A percentile compares a stretch with the other conserved stretches of the same genome.
These are phyloP conservation scores for Penicillium taxi DNA, from an alignment of 495 filamentous ascomycete genomes.

Conservation along the genomic window DNA sequence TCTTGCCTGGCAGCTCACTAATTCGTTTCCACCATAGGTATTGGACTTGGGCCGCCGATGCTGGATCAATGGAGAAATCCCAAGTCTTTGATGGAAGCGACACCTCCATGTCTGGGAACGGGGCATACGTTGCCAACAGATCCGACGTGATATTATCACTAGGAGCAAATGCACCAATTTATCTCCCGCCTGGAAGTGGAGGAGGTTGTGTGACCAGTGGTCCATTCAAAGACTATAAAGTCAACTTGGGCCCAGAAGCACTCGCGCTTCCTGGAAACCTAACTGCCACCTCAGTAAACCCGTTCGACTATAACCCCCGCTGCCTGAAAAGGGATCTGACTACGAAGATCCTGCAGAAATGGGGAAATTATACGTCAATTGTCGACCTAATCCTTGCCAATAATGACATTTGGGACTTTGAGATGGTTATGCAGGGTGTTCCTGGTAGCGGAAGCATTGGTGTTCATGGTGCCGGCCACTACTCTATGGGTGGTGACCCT, in stretches of 20 bases:
- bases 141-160: too few species aligned
- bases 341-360: conserved; percentile 30
- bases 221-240: conserved; percentile 41
- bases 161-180: conserved; percentile 14
- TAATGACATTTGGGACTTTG: conserved; percentile 43
- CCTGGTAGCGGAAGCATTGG: conserved; percentile 43
- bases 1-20: too few species aligned
- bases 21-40: too few species aligned
- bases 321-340: conserved; percentile 60
- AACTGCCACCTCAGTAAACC: conserved; percentile 8
- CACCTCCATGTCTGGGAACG: conserved; percentile 54
- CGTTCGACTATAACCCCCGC: conserved; percentile 46
- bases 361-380: conserved; percentile 43
- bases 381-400: conserved; percentile 38
- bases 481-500: conserved; percentile 1
- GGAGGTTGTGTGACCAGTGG: conserved; percentile 55
- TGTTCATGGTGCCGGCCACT: conserved; percentile 49
- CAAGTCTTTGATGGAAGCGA: conserved; percentile 54
- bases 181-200: conserved; percentile 42
- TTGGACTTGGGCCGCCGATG: conserved; percentile 56
- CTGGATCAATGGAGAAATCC: conserved; percentile 41
- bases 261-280: conserved; percentile 20
- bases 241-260: conserved; percentile 44
- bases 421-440: conserved; percentile 43
- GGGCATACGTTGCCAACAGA: conserved; percentile 32